phyloP scores from a whole-genome alignment of 2,329 filamentous ascomycete genomes.

The Aspergillus ibericus region DNA sequence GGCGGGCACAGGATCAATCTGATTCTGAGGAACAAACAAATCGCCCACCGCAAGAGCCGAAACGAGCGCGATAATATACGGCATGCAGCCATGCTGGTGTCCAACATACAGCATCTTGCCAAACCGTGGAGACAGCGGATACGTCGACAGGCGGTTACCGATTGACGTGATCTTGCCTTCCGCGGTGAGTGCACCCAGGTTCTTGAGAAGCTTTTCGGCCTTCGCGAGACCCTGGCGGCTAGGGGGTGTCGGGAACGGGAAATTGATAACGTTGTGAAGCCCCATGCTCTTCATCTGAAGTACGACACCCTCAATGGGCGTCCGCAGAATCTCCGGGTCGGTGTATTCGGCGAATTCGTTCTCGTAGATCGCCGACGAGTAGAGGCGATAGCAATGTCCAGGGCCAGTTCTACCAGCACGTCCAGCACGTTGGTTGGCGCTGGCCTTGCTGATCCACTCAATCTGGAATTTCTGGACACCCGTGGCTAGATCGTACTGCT shows the following conservation, averaged over 20 bases:
- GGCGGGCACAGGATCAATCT: conserved; percentile 63
- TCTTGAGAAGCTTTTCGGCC: conserved; percentile 82
- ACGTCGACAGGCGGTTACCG: conserved; percentile 80
- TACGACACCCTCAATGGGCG: conserved; percentile 89
- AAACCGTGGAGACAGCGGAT: conserved; percentile 87
- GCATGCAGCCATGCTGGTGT: conserved; percentile 75
- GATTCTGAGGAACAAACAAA: conserved; percentile 78
- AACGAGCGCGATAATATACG: conserved; percentile 84
- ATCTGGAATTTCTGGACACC: conserved; percentile 96
- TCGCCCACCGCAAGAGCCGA: conserved; percentile 86
- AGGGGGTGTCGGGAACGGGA: conserved; percentile 92
- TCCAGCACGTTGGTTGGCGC: conserved; percentile 85
- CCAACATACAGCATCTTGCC: conserved; percentile 89
- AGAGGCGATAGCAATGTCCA: conserved; percentile 92
- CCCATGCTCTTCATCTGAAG: conserved; percentile 95
- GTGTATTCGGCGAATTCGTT: conserved; percentile 83
- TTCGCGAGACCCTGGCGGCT: conserved; percentile 72
- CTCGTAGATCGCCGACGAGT: conserved; percentile 89
- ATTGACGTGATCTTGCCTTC: conserved; percentile 74
- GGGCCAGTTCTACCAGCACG: conserved; percentile 94
- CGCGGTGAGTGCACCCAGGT: conserved; percentile 75
- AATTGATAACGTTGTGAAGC: conserved; percentile 84
- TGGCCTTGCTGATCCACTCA: conserved; percentile 96
- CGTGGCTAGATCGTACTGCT: conserved; percentile 80
- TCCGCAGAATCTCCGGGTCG: conserved; percentile 83